Evolutionary conservation across 1,139 yeast species (phyloP), one percentile per base, ranked within the genome.

Genomic region (Yamadazyma spencermartinsiae): DNA sequence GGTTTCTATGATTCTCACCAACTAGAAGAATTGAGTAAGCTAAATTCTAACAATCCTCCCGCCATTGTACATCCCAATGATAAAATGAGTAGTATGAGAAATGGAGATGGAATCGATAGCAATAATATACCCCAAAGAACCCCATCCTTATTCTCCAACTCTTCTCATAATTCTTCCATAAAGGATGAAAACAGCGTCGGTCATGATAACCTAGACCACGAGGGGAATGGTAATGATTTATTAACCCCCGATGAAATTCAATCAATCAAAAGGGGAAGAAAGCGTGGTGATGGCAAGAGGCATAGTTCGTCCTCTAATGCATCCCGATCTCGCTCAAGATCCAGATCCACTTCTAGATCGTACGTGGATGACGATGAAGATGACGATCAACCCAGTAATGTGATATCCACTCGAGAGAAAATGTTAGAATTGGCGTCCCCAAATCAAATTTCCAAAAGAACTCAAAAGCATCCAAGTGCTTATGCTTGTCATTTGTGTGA

Each of bases 401-500:
- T 43, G 6, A 45, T 61, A 11, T 55, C 72, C 1, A 58, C 71
- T 5, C 61, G 86, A 38, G 86, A 79, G 36, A 79, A 81, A 52
- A 74, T 82, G 72, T 56, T 82, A 31, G 86, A 80, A 51, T 62
- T 82, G 49, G 87, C 87, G 1, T 66, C 74, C 14, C 76, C 80
- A 1, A 68, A 68, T 28, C 73, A 65, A 41, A 56, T 65, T 6
- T 68, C 76, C 30, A 79, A 74, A 50, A 66, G 86, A 25, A 72
- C 78, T 3, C 90, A 85, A 51, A 86, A 84, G 50, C 86, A 84
- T 53, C 92, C 95, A 0, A 78, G 90, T 20, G 77, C 82, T 9
- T 89, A 80, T 59, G 85, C 87, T 0, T 92, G 98, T 60, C 82
- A 82, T 43, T 61, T 86, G 36, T 92, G 98, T 62, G 90, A 83